Evolutionary conservation across 805 yeast species (phyloP).

Genomic region (Metahyphopichia silvanorum): DNA sequence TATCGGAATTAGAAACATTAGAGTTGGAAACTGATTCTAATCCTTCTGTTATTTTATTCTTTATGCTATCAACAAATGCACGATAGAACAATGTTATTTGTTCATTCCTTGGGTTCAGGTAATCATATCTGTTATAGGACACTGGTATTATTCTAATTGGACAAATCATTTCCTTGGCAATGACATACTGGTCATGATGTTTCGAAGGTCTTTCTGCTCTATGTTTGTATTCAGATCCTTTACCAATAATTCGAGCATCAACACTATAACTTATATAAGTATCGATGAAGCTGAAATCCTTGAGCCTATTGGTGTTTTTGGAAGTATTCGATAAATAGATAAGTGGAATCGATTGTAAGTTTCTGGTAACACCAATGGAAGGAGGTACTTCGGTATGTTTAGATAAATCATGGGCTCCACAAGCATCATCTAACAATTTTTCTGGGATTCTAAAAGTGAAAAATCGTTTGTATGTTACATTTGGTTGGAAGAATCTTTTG

Average conservation of each 20-base stretch:
- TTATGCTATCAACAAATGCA: conserved; percentile 31
- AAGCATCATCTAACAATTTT: conserved; percentile 37
- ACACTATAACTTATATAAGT: conserved; percentile 33
- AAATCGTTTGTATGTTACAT: conserved; percentile 36
- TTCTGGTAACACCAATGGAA: conserved; percentile 30
- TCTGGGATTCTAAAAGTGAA: conserved; percentile 42
- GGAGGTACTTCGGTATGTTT: conserved; percentile 37
- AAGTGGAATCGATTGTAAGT: conserved; percentile 17
- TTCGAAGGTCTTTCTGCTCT: conserved; percentile 4
- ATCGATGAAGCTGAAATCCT: conserved; percentile 35
- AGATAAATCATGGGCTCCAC: conserved; percentile 32
- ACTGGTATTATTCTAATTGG: conserved; percentile 37
- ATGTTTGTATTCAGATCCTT: conserved; percentile 31
- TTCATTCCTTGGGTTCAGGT: conserved; percentile 9
- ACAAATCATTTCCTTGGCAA: conserved; percentile 28
- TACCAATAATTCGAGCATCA: conserved; percentile 39
- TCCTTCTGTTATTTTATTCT: conserved; percentile 22
- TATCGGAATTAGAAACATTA: background rate
- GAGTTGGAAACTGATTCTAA: conserved; percentile 9
- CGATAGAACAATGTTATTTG: conserved; percentile 24
- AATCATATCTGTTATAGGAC: conserved; percentile 9
- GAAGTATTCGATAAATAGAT: conserved; percentile 15
- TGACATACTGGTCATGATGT: conserved; percentile 29
- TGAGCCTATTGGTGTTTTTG: conserved; percentile 15
- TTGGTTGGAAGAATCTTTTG: conserved; percentile 34